These are phyloP conservation scores for Dianthus caryophyllus DNA, from an alignment of 148 eudicot species.

Conservation along the genomic window DNA sequence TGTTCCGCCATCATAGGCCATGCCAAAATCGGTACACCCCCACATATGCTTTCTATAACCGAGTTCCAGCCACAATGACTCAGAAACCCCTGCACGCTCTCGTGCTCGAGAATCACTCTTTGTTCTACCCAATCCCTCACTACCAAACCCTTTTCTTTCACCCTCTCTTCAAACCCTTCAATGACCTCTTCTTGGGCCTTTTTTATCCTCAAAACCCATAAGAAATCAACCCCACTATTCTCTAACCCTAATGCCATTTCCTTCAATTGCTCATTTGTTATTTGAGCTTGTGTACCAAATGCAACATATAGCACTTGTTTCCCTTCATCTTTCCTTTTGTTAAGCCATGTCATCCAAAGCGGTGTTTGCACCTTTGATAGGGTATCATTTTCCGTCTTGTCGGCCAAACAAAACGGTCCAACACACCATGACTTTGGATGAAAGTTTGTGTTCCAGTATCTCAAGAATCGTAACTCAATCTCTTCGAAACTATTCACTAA, in stretches of 20 bases:
- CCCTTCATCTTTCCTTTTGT: constrained; percentile 30
- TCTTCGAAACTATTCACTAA: constrained; percentile 49
- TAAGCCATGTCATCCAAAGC: constrained; percentile 56
- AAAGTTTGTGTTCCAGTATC: constrained; percentile 23
- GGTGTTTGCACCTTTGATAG: constrained; percentile 17
- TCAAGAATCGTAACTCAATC: constrained; percentile 38
- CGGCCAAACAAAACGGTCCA: constrained; percentile 57
- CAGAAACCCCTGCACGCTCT: constrained; percentile 45
- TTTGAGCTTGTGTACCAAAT: constrained; percentile 61
- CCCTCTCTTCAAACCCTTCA: constrained; percentile 36
- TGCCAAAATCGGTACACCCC: constrained; percentile 1
- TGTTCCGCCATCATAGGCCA: constrained; percentile 54
- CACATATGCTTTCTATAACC: constrained; percentile 1
- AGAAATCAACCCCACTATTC: constrained; percentile 36
- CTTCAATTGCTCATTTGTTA: constrained; percentile 34
- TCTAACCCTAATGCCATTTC: constrained; percentile 52
- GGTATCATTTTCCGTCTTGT: neutral
- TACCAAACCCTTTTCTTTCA: constrained; percentile 44
- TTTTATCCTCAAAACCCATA: constrained; percentile 50
- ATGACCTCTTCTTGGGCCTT: constrained; percentile 15
- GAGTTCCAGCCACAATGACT: constrained; percentile 28
- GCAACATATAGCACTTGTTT: constrained; percentile 53
- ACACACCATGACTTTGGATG: constrained; percentile 34
- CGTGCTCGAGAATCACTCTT: constrained; percentile 43
- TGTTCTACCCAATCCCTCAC: constrained; percentile 68